Evolutionary conservation across 2,329 filamentous ascomycete species (phyloP).

Genomic region (Neofusicoccum umdonicola): DNA sequence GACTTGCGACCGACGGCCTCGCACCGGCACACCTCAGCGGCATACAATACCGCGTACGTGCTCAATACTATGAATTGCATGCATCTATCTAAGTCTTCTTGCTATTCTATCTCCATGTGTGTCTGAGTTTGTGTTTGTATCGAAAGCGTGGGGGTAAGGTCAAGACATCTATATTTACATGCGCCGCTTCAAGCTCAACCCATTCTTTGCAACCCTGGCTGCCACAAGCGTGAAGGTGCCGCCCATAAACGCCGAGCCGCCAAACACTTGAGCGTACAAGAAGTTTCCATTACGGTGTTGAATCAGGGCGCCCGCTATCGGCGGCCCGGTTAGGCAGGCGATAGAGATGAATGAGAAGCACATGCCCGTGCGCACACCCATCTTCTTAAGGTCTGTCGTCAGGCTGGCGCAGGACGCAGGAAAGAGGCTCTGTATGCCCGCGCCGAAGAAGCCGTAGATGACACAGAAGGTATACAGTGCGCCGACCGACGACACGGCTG

Average conservation of each 20-base stretch:
- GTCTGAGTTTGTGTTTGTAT: no score
- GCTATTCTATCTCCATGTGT: no score
- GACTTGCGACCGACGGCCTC: no score
- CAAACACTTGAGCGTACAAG: not conserved
- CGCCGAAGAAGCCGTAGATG: slow-evolving; percentile 49
- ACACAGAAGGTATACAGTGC: slow-evolving; percentile 45
- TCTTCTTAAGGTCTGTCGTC: slow-evolving; percentile 39
- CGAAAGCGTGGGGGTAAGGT: no score
- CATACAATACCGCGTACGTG: no score
- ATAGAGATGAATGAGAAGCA: slow-evolving; percentile 40
- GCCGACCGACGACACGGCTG: slow-evolving; percentile 34
- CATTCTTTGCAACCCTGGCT: no score
- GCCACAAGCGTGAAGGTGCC: no score
- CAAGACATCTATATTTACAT: no score
- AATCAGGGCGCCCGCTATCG: slow-evolving; percentile 40
- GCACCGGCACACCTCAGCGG: no score
- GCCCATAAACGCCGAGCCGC: not conserved
- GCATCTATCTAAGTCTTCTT: no score
- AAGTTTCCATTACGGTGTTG: not conserved
- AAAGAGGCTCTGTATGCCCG: slow-evolving; percentile 45
- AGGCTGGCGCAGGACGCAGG: slow-evolving; percentile 44
- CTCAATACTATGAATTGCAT: no score
- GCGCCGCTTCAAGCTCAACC: no score
- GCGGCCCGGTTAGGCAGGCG: slow-evolving; percentile 39
- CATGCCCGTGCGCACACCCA: slow-evolving; percentile 45